Evolutionary conservation across 1,284 basidiomycete genomes (phyloP).

Genomic region (Malassezia cuniculi): DNA sequence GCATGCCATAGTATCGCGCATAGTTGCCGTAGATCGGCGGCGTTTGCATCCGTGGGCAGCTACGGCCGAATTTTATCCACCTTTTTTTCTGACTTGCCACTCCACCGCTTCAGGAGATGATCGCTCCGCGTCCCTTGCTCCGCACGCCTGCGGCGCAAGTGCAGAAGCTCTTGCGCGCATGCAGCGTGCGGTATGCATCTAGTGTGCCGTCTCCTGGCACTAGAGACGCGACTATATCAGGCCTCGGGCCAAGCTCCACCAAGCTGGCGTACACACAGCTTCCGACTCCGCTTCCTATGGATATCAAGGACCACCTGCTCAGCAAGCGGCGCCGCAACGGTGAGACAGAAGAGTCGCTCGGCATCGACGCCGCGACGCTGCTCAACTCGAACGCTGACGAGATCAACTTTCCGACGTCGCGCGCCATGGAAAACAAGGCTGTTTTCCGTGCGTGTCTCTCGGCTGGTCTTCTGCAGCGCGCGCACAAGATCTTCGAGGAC

Average conservation of each 20-base stretch:
- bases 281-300: constrained; percentile 9
- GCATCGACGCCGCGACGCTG: constrained; percentile 6
- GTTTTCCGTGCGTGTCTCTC: constrained; percentile 38
- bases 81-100: too few species aligned
- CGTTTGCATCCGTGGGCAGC: too few species aligned
- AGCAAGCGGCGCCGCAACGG: neutral
- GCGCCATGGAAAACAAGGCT: constrained; percentile 25
- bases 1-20: constrained; percentile 15
- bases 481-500: constrained; percentile 33
- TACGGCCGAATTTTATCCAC: too few species aligned
- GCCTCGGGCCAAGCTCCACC: constrained; percentile 1
- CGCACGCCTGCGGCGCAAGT: neutral
- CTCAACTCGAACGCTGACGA: constrained; percentile 25
- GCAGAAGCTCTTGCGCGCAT: neutral
- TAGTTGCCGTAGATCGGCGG: constrained; percentile 11
- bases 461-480: constrained; percentile 32
- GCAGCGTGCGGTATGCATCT: neutral
- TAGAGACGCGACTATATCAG: too few species aligned
- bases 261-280: constrained; percentile 6
- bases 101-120: too few species aligned
- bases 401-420: constrained; percentile 26
- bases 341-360: too few species aligned
- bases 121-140: too few species aligned
- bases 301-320: constrained; percentile 1
- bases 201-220: too few species aligned